Base-by-base conservation (phyloP, 2,329 filamentous ascomycete genomes). In the Myrmaecium sp. region DNA sequence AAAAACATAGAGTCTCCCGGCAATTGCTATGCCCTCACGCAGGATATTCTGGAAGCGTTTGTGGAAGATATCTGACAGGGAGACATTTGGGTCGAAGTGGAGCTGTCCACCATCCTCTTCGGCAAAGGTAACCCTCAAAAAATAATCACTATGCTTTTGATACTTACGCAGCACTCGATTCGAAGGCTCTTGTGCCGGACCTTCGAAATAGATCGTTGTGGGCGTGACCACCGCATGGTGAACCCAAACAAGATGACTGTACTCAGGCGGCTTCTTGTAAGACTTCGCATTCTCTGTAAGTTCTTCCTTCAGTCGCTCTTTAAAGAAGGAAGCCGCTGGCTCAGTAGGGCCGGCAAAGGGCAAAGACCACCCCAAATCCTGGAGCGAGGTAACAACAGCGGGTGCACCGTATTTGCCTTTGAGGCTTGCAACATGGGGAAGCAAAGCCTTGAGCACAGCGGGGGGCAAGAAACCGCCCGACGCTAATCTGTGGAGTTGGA, bases 141-240 rank as follows among this genome's bases (percentile, higher is more conserved):
- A 83, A 36, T 64, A 60, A 23, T 77, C 66, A 2, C 62, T 62
- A 29, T 71, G 57, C 0, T 62, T 39, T 1, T 60, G 46, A 34
- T 72, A 80, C 34, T 68, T 67, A n/a, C 78, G 66, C 10, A 84
- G 52, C 3, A 84, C 67, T 4, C 75, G 60, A 40, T 83, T 83
- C 31, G 69, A 73, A 5, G 65, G 66, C 42, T 81, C 77, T 1
- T 65, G 53, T 12, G 55, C 52, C 3, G 61, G 60, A 0, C 61
- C 61, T 29, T 53, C 48, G 4, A 64, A 44, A 33, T 54, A 44
- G 21, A 38, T 30, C 5, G 51, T 51, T 2, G 49, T 45, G 2
- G 56, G 57, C 1, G 56, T 60, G n/a, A 55, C 34, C 1, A 43
- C 25, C 3, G 47, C 36, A 20, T 41, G 43, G 31, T 54, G 45